phyloP scores from a whole-genome alignment of 306 rosid genomes.

The Vachellia collinsii region DNA sequence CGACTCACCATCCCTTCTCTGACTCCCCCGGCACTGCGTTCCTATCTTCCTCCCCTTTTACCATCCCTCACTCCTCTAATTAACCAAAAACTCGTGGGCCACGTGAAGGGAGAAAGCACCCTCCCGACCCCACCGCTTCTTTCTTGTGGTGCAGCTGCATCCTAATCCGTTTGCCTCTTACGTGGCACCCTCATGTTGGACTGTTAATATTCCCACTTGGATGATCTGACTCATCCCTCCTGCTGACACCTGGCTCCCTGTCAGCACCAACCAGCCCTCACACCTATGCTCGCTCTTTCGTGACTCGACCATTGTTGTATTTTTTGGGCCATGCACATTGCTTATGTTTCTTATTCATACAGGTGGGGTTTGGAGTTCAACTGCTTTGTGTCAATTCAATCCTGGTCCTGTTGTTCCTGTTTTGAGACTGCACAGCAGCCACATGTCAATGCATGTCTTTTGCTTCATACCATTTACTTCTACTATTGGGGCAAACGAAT shows the following conservation, averaged over 20 bases:
- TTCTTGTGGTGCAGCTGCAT: constrained; percentile 40
- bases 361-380: no score
- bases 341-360: no score
- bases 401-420: no score
- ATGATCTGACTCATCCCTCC: constrained; percentile 3
- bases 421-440: no score
- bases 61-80: not conserved
- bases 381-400: no score
- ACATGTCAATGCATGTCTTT: no score
- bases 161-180: constrained; percentile 42
- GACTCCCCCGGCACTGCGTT: not conserved
- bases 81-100: constrained; percentile 24
- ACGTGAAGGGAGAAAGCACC: constrained; percentile 40
- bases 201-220: not conserved
- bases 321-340: not conserved
- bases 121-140: constrained; percentile 24
- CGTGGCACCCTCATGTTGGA: constrained; percentile 16
- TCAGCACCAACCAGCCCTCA: constrained; percentile 7
- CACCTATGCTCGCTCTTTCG: not conserved
- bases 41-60: not conserved
- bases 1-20: not conserved
- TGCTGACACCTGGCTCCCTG: constrained; percentile 8
- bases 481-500: no score
- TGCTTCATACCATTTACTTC: no score
- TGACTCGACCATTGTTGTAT: not conserved